Evolutionary conservation across 768 basidiomycete genomes (phyloP).

Genomic region (Porphyrellus cyaneotinctus): DNA sequence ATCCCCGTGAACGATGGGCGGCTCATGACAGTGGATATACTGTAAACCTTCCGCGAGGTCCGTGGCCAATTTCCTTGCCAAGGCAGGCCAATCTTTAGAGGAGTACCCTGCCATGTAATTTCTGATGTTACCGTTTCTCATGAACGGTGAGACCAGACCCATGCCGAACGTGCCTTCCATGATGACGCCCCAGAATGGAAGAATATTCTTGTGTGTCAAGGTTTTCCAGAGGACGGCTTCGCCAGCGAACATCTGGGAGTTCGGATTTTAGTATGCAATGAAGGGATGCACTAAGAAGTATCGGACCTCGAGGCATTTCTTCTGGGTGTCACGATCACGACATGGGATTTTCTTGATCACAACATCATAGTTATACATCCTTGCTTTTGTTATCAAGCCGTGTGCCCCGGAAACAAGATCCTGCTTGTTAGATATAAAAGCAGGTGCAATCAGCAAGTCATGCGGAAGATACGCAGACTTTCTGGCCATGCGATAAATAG

Average conservation of each 20-base stretch:
- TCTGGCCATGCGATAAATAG: constrained; percentile 28
- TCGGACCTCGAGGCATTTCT: constrained; percentile 12
- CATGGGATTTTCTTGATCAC: constrained; percentile 26
- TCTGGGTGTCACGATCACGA: not conserved
- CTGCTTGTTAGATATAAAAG: not conserved
- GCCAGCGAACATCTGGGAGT: constrained; percentile 18
- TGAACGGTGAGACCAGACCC: constrained; percentile 25
- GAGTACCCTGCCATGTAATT: not conserved
- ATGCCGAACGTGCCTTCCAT: constrained; percentile 3
- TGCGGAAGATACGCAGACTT: constrained; percentile 24
- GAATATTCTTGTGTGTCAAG: constrained; percentile 25
- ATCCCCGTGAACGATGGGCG: constrained; percentile 39
- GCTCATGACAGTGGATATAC: constrained; percentile 24
- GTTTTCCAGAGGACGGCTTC: constrained; percentile 30
- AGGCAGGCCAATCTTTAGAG: not conserved
- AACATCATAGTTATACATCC: constrained; percentile 11
- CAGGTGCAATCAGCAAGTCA: constrained; percentile 10
- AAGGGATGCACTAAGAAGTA: not conserved
- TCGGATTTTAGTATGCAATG: not conserved
- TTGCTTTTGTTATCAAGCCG: constrained; percentile 20
- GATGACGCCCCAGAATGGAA: constrained; percentile 23
- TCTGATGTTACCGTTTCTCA: constrained; percentile 19
- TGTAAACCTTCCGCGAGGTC: constrained; percentile 20
- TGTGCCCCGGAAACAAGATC: constrained; percentile 13
- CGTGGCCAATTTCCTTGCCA: constrained; percentile 8